Evolutionary conservation across 352 stramenopile species (phyloP).

Genomic region (Phytopythium kandeliae): DNA sequence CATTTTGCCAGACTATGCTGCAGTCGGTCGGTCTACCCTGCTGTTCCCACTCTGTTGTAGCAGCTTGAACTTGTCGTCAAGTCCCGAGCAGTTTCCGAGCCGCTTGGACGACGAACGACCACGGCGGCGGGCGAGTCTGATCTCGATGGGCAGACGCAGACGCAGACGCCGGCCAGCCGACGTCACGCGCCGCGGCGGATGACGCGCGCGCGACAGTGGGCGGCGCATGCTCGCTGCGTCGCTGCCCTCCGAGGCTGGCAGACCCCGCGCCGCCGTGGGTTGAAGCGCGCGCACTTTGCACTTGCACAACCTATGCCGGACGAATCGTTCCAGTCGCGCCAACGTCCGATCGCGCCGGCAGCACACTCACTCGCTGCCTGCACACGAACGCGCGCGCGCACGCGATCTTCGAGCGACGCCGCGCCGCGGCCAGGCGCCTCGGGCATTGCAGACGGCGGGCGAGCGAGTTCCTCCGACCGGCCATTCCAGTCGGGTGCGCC

Average conservation of each 20-base stretch:
- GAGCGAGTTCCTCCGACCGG: no score
- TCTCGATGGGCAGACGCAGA: not conserved
- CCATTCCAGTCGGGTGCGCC: no score
- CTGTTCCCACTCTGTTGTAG: no score
- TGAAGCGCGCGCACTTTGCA: not conserved
- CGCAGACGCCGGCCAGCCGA: not conserved
- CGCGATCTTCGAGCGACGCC: slow-evolving; percentile 1
- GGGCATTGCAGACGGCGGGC: no score
- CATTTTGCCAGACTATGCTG: no score
- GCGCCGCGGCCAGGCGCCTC: no score
- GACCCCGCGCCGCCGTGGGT: no score
- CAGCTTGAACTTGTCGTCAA: slow-evolving; percentile 5
- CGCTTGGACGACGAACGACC: no score
- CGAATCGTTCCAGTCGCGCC: slow-evolving; percentile 1
- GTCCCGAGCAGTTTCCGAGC: slow-evolving; percentile 8
- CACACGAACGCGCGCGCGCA: not conserved
- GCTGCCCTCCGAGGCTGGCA: no score
- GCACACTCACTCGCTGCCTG: not conserved
- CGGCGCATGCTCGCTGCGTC: not conserved
- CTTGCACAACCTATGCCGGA: no score
- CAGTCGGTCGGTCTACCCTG: no score
- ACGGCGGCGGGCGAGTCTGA: slow-evolving; percentile 1
- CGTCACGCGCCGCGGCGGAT: not conserved
- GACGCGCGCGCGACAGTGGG: slow-evolving; percentile 1
- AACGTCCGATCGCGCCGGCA: not conserved